phyloP scores from a whole-genome alignment of 2,329 filamentous ascomycete species.

The Leptographium wingfieldii region DNA sequence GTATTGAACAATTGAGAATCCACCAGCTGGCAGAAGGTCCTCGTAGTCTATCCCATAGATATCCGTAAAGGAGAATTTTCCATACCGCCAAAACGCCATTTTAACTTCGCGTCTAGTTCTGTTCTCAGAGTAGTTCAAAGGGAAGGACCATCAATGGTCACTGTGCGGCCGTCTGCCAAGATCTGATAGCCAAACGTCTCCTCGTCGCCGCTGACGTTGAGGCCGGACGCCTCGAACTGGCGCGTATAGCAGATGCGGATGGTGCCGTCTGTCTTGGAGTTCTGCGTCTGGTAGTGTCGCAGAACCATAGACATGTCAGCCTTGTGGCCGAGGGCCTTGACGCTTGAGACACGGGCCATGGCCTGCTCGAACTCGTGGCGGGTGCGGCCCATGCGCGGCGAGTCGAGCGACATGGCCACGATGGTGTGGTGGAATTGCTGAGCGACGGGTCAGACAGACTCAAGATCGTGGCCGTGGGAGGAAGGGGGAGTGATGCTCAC shows the following conservation, averaged over 20 bases:
- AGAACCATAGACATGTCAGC: slow-evolving; percentile 9
- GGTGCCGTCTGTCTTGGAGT: slow-evolving; percentile 8
- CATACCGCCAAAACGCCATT: too few relatives aligned
- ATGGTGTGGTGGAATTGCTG: slow-evolving; percentile 12
- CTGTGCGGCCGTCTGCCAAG: slow-evolving; percentile 2
- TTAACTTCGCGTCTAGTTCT: too few relatives aligned
- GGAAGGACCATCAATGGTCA: slow-evolving; percentile 1
- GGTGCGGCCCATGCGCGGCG: slow-evolving; percentile 1
- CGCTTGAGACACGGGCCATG: slow-evolving; percentile 4
- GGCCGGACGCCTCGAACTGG: slow-evolving; percentile 2
- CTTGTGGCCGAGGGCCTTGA: slow-evolving; percentile 4
- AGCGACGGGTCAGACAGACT: not conserved
- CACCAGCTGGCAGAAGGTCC: too few relatives aligned
- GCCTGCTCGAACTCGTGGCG: slow-evolving; percentile 1
- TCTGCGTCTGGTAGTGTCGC: not conserved
- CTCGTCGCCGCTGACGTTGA: not conserved
- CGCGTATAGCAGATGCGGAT: slow-evolving; percentile 7
- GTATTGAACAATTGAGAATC: not conserved
- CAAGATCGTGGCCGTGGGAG: not conserved
- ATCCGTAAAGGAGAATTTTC: too few relatives aligned
- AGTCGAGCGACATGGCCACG: slow-evolving; percentile 3
- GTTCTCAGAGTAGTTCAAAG: too few relatives aligned
- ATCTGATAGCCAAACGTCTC: slow-evolving; percentile 5
- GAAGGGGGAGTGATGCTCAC: slow-evolving; percentile 1
- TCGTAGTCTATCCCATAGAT: too few relatives aligned